Conservation (phyloP, 345 rosid genomes). For the Populus nigra region DNA sequence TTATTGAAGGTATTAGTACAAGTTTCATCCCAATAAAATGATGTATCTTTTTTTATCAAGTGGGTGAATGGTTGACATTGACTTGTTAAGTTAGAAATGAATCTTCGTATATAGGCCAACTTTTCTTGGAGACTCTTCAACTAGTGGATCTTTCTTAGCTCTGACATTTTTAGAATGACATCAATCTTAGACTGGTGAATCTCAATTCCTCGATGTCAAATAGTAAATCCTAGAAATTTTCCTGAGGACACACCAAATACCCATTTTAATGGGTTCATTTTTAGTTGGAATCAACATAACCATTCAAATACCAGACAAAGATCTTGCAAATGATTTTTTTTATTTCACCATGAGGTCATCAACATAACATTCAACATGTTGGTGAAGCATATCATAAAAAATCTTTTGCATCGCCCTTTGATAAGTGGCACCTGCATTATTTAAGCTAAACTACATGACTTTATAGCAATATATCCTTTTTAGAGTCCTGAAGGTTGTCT, state of each 20-base stretch:
- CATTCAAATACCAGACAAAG: background rate
- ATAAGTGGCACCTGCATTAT: background rate
- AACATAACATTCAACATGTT: conserved; percentile 6
- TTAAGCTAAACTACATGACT: background rate
- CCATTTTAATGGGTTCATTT: background rate
- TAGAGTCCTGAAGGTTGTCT: background rate
- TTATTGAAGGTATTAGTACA: background rate
- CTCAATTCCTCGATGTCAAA: background rate
- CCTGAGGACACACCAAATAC: background rate
- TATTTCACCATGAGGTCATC: background rate
- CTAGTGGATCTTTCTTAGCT: background rate
- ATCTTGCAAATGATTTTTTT: background rate
- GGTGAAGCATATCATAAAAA: background rate
- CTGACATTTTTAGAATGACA: background rate
- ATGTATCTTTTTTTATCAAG: background rate
- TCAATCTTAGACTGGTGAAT: conserved; percentile 6
- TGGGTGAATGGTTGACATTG: background rate
- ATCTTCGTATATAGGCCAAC: too few species aligned
- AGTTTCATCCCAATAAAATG: background rate
- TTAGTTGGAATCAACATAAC: background rate
- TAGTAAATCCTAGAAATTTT: background rate
- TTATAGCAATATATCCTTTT: background rate
- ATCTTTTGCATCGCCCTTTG: background rate
- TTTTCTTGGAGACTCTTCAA: background rate
- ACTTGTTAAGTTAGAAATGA: background rate